Evolutionary conservation across 768 basidiomycete species (phyloP).

Genomic region (Tephrocybe sp.): DNA sequence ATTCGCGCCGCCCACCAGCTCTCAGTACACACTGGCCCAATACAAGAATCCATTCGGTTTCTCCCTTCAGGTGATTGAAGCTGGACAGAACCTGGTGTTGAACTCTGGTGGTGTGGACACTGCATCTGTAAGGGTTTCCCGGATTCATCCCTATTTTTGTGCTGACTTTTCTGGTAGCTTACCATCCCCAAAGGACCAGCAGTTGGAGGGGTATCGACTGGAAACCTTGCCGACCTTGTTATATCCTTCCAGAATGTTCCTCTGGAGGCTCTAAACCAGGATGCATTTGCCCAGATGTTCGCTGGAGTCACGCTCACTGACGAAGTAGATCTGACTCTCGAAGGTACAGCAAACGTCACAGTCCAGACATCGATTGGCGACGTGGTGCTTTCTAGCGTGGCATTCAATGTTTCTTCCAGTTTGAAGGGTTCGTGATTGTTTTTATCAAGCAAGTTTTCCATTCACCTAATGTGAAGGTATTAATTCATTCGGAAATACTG

Average conservation of each 20-base stretch:
- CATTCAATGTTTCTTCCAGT: constrained; percentile 58
- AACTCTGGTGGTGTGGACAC: constrained; percentile 45
- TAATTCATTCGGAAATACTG: constrained; percentile 54
- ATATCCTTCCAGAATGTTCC: constrained; percentile 58
- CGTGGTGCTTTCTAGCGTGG: constrained; percentile 63
- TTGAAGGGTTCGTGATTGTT: constrained; percentile 44
- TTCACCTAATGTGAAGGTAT: constrained; percentile 42
- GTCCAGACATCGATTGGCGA: constrained; percentile 66
- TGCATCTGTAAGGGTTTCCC: constrained; percentile 43
- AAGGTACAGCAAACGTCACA: constrained; percentile 57
- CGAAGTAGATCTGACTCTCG: constrained; percentile 46
- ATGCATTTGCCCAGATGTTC: constrained; percentile 56
- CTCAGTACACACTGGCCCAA: constrained; percentile 50
- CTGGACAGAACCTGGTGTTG: constrained; percentile 56
- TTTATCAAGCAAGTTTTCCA: background rate
- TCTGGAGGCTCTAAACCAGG: constrained; percentile 55
- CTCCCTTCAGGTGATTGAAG: constrained; percentile 60
- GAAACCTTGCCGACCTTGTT: constrained; percentile 59
- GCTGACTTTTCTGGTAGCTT: constrained; percentile 35
- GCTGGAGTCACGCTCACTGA: constrained; percentile 54
- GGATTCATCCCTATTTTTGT: background rate
- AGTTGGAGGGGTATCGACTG: constrained; percentile 67
- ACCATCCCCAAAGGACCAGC: constrained; percentile 47
- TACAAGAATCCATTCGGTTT: constrained; percentile 81
- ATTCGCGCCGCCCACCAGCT: constrained; percentile 61